Conservation (phyloP, 176 grass and related monocot species). For the Bonia amplexicaulis region DNA sequence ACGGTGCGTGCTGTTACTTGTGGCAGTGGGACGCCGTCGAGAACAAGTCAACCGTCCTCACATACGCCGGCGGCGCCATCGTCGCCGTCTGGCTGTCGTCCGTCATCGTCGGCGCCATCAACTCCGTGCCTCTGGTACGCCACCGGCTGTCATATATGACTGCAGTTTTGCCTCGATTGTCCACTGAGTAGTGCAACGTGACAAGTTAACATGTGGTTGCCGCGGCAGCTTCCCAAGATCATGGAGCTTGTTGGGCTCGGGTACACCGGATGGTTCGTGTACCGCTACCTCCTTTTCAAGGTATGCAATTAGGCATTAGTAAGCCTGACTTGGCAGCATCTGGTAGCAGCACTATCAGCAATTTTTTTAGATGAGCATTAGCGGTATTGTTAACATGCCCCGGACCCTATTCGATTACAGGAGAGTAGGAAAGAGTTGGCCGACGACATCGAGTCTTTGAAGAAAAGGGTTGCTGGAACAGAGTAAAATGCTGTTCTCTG, state of each 20-base stretch:
- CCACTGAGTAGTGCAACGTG: neutral
- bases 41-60: conserved; percentile 82
- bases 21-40: conserved; percentile 84
- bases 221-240: conserved; percentile 78
- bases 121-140: conserved; percentile 79
- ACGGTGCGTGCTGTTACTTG: neutral
- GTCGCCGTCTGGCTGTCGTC: conserved; percentile 78
- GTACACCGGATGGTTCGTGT: conserved; percentile 92
- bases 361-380: too few species aligned
- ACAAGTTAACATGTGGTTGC: neutral
- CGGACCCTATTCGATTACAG: conserved; percentile 17
- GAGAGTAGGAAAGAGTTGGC: conserved; percentile 76
- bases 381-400: neutral
- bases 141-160: neutral
- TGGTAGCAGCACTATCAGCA: neutral
- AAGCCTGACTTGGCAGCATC: neutral
- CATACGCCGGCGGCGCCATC: conserved; percentile 71
- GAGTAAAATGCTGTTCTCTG: conserved; percentile 38
- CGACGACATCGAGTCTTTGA: conserved; percentile 57
- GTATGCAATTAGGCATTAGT: neutral
- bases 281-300: conserved; percentile 97
- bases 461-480: conserved; percentile 79
- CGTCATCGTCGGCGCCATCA: conserved; percentile 71
- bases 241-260: conserved; percentile 90
- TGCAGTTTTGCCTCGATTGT: neutral